These are phyloP conservation scores for Magnusiomyces sp. DNA, from an alignment of 1,139 yeast genomes.

Conservation along the genomic window DNA sequence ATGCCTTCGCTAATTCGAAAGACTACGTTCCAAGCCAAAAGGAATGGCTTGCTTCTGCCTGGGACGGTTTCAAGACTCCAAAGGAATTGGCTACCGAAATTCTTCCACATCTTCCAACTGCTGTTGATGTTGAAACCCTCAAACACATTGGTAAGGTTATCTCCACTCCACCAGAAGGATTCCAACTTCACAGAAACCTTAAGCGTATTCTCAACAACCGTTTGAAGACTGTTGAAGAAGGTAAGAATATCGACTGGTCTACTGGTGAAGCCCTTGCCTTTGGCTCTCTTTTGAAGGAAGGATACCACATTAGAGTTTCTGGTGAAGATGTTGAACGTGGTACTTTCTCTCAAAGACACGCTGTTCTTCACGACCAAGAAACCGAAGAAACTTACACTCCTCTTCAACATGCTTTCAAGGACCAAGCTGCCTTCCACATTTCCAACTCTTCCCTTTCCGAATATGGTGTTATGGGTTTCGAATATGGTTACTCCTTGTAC, in stretches of 20 bases:
- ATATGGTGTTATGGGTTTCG: conserved; percentile 98
- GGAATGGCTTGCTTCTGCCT: conserved; percentile 97
- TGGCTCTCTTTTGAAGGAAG: conserved; percentile 87
- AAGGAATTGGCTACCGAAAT: conserved; percentile 93
- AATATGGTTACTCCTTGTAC: conserved; percentile 96
- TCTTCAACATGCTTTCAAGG: conserved; percentile 59
- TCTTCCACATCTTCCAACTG: conserved; percentile 94
- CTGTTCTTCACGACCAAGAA: conserved; percentile 93
- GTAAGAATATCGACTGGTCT: conserved; percentile 97
- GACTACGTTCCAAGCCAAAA: conserved; percentile 87
- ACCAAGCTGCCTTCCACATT: conserved; percentile 81
- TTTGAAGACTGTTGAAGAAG: conserved; percentile 77
- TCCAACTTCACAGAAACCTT: conserved; percentile 89
- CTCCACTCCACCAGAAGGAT: conserved; percentile 77
- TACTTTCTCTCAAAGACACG: conserved; percentile 99
- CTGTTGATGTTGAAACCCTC: conserved; percentile 62
- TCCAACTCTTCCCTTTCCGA: conserved; percentile 97
- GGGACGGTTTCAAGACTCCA: conserved; percentile 99
- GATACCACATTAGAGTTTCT: conserved; percentile 92
- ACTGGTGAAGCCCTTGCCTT: conserved; percentile 99
- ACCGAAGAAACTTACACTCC: conserved; percentile 81
- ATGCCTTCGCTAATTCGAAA: conserved; percentile 76
- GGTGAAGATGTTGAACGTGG: conserved; percentile 99
- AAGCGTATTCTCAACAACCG: conserved; percentile 88
- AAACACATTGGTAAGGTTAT: conserved; percentile 71